Conservation (phyloP, 306 rosid species). For the Vigna hirtella region DNA sequence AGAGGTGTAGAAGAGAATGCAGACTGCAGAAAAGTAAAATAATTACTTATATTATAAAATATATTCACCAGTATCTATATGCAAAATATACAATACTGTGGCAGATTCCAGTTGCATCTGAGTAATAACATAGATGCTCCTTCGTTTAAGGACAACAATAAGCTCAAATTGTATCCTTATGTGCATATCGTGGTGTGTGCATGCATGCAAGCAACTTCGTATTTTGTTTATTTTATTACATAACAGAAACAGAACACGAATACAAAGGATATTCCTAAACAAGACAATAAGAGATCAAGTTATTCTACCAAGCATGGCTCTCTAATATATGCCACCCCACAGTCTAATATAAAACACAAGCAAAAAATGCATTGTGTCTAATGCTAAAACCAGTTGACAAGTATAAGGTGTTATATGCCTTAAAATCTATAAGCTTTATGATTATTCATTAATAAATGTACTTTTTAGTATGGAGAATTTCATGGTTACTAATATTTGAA, state of each 20-base stretch:
- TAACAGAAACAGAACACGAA: slow-evolving; percentile 28
- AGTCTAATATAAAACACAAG: neutral
- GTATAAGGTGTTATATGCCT: neutral
- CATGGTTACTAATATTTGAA: neutral
- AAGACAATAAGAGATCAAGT: neutral
- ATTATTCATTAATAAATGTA: too few species aligned
- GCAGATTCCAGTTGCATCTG: slow-evolving; percentile 28
- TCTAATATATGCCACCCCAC: neutral
- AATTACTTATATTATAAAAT: slow-evolving; percentile 16
- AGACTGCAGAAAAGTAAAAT: slow-evolving; percentile 59
- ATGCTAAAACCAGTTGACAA: too few species aligned
- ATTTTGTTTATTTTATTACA: slow-evolving; percentile 17
- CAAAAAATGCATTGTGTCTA: neutral
- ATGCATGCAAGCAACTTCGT: neutral
- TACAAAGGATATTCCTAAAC: neutral
- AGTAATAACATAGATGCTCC: slow-evolving; percentile 36
- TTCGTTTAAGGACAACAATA: slow-evolving; percentile 8
- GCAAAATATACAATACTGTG: slow-evolving; percentile 40
- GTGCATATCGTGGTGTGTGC: neutral
- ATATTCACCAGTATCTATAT: neutral
- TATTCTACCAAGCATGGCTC: slow-evolving; percentile 1
- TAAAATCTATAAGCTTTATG: neutral
- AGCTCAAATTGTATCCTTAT: slow-evolving; percentile 3
- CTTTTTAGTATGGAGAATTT: neutral
- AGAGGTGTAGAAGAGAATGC: slow-evolving; percentile 82